These are phyloP conservation scores for Austroboletus festivus DNA, from an alignment of 768 basidiomycete genomes.

Conservation along the genomic window DNA sequence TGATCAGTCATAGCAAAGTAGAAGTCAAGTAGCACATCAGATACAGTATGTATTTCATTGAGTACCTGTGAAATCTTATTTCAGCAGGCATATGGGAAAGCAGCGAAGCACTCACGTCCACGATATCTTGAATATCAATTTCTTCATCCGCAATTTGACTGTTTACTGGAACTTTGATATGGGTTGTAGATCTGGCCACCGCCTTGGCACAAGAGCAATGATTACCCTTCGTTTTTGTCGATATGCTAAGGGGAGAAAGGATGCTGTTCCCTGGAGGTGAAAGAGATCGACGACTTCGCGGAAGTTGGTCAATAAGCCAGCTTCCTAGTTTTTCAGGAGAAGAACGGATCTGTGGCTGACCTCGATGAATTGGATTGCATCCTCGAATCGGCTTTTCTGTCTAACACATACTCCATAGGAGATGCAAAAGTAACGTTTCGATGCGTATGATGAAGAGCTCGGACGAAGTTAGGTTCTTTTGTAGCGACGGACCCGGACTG, in stretches of 20 bases:
- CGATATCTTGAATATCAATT: slow-evolving; percentile 35
- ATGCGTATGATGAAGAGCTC: slow-evolving; percentile 9
- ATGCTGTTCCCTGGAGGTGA: slow-evolving; percentile 6
- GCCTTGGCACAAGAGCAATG: neutral
- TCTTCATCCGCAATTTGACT: slow-evolving; percentile 5
- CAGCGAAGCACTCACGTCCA: slow-evolving; percentile 35
- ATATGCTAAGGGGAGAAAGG: neutral
- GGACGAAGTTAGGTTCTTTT: neutral
- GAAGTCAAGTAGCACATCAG: neutral
- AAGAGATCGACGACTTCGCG: slow-evolving; percentile 1
- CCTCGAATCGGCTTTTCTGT: slow-evolving; percentile 1
- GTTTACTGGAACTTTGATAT: neutral
- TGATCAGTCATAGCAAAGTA: slow-evolving; percentile 14
- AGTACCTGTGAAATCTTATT: slow-evolving; percentile 38
- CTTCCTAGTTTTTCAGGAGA: neutral
- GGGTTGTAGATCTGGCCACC: neutral
- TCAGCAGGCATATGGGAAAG: neutral
- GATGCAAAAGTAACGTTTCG: slow-evolving; percentile 32
- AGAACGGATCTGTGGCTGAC: slow-evolving; percentile 6
- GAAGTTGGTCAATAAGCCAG: neutral
- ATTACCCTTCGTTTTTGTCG: slow-evolving; percentile 7
- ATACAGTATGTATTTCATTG: slow-evolving; percentile 47
- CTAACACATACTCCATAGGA: slow-evolving; percentile 17
- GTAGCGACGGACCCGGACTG: neutral
- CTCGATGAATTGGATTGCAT: slow-evolving; percentile 2